A percentile compares a stretch with the other conserved stretches of the same genome.
phyloP scores from a whole-genome alignment of 2,329 filamentous ascomycete genomes.

The Ilyonectria robusta region DNA sequence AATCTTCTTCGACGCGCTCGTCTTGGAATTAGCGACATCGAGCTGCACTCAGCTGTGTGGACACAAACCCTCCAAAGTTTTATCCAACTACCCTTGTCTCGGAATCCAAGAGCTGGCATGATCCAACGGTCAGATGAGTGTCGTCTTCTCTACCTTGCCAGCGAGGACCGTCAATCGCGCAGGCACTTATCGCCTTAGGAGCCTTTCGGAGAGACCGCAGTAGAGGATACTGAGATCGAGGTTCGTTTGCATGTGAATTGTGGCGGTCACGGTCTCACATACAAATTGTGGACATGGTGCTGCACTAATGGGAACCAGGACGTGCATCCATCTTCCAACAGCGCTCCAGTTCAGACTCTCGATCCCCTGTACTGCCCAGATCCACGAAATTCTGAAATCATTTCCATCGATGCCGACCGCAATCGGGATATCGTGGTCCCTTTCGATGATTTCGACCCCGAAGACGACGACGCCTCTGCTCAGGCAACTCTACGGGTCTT shows the following conservation, averaged over 20 bases:
- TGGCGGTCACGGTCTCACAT: neutral
- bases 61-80: conserved; percentile 5
- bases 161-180: neutral
- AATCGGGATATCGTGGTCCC: neutral
- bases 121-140: conserved; percentile 1
- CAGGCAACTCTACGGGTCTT: neutral
- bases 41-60: conserved; percentile 14
- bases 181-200: neutral
- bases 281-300: neutral
- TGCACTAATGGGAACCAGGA: neutral
- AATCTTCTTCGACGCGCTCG: neutral
- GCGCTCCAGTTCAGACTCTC: neutral
- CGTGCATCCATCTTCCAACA: neutral
- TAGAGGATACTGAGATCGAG: conserved; percentile 4
- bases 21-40: conserved; percentile 1
- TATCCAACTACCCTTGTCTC: neutral
- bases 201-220: neutral
- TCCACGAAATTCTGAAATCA: too few species aligned
- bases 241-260: conserved; percentile 8
- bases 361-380: too few species aligned
- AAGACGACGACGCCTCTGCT: conserved; percentile 3
- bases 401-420: neutral
- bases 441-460: neutral
- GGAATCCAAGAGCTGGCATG: neutral
- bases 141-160: neutral